Evolutionary conservation across 345 rosid genomes (phyloP).

Genomic region (Brassica carinata): DNA sequence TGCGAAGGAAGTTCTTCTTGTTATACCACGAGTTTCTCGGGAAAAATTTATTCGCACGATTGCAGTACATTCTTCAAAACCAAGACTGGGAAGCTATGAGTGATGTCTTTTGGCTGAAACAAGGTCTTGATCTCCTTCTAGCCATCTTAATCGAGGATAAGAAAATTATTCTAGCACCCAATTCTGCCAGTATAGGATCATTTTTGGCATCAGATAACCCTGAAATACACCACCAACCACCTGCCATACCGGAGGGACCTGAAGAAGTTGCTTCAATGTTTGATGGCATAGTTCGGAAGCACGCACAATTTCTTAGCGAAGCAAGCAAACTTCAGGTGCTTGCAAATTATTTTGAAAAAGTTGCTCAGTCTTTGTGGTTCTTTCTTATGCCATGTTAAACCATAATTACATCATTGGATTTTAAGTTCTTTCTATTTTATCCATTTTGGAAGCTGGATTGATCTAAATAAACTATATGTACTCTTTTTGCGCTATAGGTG

Average conservation of each 20-base stretch:
- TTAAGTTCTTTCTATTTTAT: neutral
- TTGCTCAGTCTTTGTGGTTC: slow-evolving; percentile 7
- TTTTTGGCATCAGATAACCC: slow-evolving; percentile 65
- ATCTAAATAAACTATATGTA: slow-evolving; percentile 50
- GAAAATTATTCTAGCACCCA: slow-evolving; percentile 91
- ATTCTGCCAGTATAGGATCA: slow-evolving; percentile 85
- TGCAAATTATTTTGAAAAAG: slow-evolving; percentile 8
- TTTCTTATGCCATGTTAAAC: slow-evolving; percentile 19
- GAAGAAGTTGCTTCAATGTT: slow-evolving; percentile 78
- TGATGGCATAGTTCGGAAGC: slow-evolving; percentile 80
- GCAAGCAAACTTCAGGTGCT: slow-evolving; percentile 91
- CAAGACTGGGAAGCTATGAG: slow-evolving; percentile 99
- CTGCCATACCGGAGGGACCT: slow-evolving; percentile 58
- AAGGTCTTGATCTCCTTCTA: slow-evolving; percentile 96
- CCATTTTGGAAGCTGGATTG: slow-evolving; percentile 9
- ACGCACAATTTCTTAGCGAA: slow-evolving; percentile 79
- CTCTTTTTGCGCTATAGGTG: slow-evolving; percentile 60
- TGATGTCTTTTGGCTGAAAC: slow-evolving; percentile 99
- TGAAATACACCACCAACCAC: slow-evolving; percentile 53
- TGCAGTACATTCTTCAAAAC: slow-evolving; percentile 81
- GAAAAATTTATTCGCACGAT: slow-evolving; percentile 73
- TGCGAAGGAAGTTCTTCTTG: slow-evolving; percentile 79
- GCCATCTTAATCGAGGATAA: slow-evolving; percentile 85
- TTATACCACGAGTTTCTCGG: slow-evolving; percentile 83
- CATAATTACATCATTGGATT: neutral